Conservation (phyloP, 208 protist species). For the Acanthamoeba sp. region DNA sequence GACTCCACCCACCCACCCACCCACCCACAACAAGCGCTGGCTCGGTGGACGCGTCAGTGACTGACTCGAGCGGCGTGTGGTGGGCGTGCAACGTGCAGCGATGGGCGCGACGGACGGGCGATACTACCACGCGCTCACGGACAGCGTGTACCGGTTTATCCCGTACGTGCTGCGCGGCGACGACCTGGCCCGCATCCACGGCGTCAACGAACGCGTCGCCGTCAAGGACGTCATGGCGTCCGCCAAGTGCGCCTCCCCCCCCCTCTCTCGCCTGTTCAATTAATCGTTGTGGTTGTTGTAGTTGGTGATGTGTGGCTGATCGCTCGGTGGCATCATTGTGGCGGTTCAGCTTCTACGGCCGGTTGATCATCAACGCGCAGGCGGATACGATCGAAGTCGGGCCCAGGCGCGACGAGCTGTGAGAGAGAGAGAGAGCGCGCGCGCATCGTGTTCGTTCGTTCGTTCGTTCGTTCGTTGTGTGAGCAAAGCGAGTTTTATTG, state of each 20-base stretch:
- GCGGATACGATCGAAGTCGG: neutral
- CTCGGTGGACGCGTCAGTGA: too few species aligned
- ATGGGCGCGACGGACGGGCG: constrained; percentile 76
- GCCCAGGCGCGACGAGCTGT: neutral
- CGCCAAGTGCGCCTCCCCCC: neutral
- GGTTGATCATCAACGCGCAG: constrained; percentile 36
- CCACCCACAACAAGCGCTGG: too few species aligned
- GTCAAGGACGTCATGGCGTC: neutral
- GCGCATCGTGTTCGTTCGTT: too few species aligned
- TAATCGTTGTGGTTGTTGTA: too few species aligned
- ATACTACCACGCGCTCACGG: constrained; percentile 62
- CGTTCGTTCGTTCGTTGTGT: neutral
- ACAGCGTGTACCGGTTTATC: constrained; percentile 70
- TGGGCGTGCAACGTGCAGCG: neutral
- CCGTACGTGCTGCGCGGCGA: neutral
- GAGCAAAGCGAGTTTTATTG: too few species aligned
- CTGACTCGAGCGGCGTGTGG: neutral
- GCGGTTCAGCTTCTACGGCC: constrained; percentile 20
- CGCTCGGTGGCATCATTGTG: too few species aligned
- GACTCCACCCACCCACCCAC: too few species aligned
- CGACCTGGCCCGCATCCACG: constrained; percentile 69
- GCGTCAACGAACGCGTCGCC: constrained; percentile 73
- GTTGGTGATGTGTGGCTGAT: too few species aligned
- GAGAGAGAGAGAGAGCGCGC: neutral
- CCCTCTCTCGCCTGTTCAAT: neutral